These are phyloP conservation scores for Pichia kudriavzevii DNA, from an alignment of 1,139 yeast genomes.

Conservation along the genomic window DNA sequence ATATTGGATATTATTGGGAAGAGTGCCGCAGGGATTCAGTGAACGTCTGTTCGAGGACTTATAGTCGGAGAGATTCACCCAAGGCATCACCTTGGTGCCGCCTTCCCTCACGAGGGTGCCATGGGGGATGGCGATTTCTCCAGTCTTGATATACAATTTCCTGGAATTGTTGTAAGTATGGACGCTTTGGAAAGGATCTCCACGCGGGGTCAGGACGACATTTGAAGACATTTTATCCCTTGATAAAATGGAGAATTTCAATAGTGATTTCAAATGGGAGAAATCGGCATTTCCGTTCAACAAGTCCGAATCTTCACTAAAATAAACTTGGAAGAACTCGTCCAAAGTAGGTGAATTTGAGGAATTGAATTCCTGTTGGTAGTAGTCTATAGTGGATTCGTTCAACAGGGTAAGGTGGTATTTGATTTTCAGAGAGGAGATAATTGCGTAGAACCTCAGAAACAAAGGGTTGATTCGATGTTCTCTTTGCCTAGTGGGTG, in stretches of 20 bases:
- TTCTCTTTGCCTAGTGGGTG: constrained; percentile 38
- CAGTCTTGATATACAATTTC: constrained; percentile 1
- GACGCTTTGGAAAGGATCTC: constrained; percentile 25
- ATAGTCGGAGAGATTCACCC: constrained; percentile 29
- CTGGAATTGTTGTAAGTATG: constrained; percentile 1
- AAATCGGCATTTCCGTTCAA: background rate
- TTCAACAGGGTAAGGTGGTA: constrained; percentile 19
- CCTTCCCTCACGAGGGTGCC: constrained; percentile 19
- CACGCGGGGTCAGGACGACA: constrained; percentile 42
- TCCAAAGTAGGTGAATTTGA: constrained; percentile 16
- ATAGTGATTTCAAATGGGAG: background rate
- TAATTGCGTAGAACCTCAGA: constrained; percentile 42
- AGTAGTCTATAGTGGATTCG: constrained; percentile 28
- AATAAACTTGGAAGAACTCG: constrained; percentile 15
- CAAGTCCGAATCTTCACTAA: constrained; percentile 4
- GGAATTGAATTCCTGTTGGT: constrained; percentile 23
- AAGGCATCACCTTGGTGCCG: constrained; percentile 30
- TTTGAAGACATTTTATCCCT: constrained; percentile 44
- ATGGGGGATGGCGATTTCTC: constrained; percentile 1
- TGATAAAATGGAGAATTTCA: constrained; percentile 15
- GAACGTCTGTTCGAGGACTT: constrained; percentile 14
- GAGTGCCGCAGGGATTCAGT: constrained; percentile 23
- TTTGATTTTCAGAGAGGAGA: constrained; percentile 31
- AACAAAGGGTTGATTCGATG: constrained; percentile 41
- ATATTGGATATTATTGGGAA: constrained; percentile 33